Percentiles rank a stretch among this genome's conserved stretches.
phyloP scores from a whole-genome alignment of 768 basidiomycete species.

The Tylopilus sp. region DNA sequence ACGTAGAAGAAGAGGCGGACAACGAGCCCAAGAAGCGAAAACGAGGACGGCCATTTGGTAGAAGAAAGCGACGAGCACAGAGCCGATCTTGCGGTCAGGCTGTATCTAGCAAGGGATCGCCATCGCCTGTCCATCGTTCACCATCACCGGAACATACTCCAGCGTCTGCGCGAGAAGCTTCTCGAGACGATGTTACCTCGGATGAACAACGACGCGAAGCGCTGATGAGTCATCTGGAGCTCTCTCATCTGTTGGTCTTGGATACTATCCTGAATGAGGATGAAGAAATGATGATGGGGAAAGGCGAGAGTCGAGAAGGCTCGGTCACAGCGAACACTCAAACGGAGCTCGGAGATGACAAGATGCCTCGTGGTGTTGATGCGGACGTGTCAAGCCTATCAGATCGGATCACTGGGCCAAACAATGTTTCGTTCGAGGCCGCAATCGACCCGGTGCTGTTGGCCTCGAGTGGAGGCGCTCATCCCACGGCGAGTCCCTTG shows the following conservation, averaged over 20 bases:
- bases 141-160: neutral
- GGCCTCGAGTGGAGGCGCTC: slow-evolving; percentile 20
- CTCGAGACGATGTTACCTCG: neutral
- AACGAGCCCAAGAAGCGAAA: slow-evolving; percentile 7
- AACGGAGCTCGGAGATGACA: slow-evolving; percentile 5
- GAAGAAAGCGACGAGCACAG: slow-evolving; percentile 3
- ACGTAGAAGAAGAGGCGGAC: neutral
- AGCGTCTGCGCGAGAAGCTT: neutral
- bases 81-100: neutral
- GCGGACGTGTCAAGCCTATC: neutral
- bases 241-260: slow-evolving; percentile 30
- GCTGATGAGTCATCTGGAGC: slow-evolving; percentile 28
- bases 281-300: slow-evolving; percentile 18
- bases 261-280: slow-evolving; percentile 34
- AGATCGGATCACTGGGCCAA: neutral
- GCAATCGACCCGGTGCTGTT: slow-evolving; percentile 32
- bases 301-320: slow-evolving; percentile 10
- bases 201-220: slow-evolving; percentile 19
- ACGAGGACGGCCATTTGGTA: slow-evolving; percentile 7
- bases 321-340: neutral
- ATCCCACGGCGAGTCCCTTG: neutral
- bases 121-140: neutral
- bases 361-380: neutral
- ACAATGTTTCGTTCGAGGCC: slow-evolving; percentile 5
- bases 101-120: neutral